Conservation (phyloP, 495 filamentous ascomycete species). For the Aspergillus ostianus region DNA sequence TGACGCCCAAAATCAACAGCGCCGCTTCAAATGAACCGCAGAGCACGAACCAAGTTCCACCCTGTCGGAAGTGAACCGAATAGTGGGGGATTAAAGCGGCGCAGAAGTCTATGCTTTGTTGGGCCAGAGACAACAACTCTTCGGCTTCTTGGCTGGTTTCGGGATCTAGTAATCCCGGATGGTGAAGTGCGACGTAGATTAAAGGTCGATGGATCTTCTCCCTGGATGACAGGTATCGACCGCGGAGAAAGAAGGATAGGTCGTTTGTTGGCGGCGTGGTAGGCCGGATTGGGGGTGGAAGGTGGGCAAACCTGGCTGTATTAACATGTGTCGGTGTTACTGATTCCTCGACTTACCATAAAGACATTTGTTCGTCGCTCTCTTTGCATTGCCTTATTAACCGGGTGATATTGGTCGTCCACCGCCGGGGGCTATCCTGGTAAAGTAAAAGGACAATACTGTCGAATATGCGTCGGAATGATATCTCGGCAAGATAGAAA, state of each 20-base stretch:
- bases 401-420: background rate
- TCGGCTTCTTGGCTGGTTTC: background rate
- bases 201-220: background rate
- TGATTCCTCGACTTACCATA: background rate
- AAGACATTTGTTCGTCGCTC: background rate
- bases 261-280: background rate
- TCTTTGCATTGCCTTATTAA: background rate
- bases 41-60: background rate
- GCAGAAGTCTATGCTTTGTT: background rate
- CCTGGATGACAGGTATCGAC: background rate
- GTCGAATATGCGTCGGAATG: background rate
- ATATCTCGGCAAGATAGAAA: background rate
- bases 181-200: background rate
- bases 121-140: background rate
- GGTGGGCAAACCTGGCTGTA: background rate
- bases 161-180: background rate
- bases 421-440: background rate
- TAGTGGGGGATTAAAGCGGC: background rate
- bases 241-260: background rate
- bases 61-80: background rate
- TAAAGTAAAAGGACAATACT: background rate
- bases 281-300: background rate
- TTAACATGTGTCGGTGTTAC: background rate
- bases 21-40: background rate
- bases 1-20: background rate